Evolutionary conservation across 441 rosid species (phyloP).

Genomic region (Jatropha podagrica): DNA sequence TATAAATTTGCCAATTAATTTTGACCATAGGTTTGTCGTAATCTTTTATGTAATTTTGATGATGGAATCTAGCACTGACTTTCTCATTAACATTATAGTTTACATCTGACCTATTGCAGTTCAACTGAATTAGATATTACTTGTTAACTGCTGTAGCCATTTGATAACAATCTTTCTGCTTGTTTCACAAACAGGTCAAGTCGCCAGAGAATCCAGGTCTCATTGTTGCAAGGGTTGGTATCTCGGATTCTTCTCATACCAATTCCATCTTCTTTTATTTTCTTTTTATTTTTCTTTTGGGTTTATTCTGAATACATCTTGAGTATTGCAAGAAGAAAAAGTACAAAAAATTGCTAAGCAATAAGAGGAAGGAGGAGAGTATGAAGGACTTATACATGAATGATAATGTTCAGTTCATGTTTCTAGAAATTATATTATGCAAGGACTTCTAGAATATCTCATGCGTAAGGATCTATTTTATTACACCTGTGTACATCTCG

Average conservation of each 20-base stretch:
- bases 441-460: background rate
- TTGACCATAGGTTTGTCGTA: background rate
- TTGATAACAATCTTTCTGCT: slow-evolving; percentile 17
- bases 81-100: background rate
- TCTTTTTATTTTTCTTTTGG: background rate
- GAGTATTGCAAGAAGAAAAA: background rate
- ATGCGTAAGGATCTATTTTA: background rate
- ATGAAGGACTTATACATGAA: background rate
- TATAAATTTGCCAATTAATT: slow-evolving; percentile 2
- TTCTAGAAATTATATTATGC: background rate
- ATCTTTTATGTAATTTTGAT: background rate
- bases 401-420: background rate
- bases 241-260: background rate
- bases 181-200: slow-evolving; percentile 55
- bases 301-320: background rate
- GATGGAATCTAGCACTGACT: background rate
- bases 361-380: background rate
- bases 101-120: background rate
- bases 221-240: slow-evolving; percentile 59
- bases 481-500: background rate
- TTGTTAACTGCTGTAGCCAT: background rate
- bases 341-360: background rate
- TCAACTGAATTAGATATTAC: background rate
- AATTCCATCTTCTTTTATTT: background rate
- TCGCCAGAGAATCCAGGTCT: slow-evolving; percentile 56